Conservation (phyloP, 768 basidiomycete genomes). For the Botryobasidium botryosum region DNA sequence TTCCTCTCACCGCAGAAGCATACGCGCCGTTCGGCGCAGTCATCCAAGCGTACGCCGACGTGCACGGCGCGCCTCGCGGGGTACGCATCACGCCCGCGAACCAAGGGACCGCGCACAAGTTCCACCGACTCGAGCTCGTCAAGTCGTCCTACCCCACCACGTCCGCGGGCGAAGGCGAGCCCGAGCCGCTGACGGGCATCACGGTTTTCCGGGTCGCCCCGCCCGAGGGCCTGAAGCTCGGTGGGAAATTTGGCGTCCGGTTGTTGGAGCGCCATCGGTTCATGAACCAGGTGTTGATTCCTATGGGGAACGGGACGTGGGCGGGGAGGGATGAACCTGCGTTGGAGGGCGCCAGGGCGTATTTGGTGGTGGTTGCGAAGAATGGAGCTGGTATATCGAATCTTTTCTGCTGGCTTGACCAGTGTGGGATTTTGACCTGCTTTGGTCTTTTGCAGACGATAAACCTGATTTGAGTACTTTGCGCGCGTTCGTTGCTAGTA, state of each 20-base stretch:
- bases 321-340: slow-evolving; percentile 26
- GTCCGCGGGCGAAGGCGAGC: slow-evolving; percentile 22
- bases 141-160: slow-evolving; percentile 51
- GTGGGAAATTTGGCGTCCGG: slow-evolving; percentile 39
- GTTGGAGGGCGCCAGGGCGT: slow-evolving; percentile 35
- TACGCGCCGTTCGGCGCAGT: slow-evolving; percentile 85
- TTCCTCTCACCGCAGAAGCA: slow-evolving; percentile 62
- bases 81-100: slow-evolving; percentile 70
- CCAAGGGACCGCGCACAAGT: slow-evolving; percentile 80
- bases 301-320: slow-evolving; percentile 51
- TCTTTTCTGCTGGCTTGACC: too few species aligned
- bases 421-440: too few species aligned
- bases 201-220: slow-evolving; percentile 75
- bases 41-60: slow-evolving; percentile 68
- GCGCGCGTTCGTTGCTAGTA: slow-evolving; percentile 66
- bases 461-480: slow-evolving; percentile 57
- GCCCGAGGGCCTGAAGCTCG: slow-evolving; percentile 27
- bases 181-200: slow-evolving; percentile 41
- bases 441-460: slow-evolving; percentile 35
- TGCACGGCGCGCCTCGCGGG: slow-evolving; percentile 43
- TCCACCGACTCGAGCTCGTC: slow-evolving; percentile 74
- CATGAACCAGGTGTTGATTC: slow-evolving; percentile 87
- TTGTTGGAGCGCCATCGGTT: slow-evolving; percentile 79
- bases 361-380: slow-evolving; percentile 76
- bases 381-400: slow-evolving; percentile 38